Evolutionary conservation across 1,284 basidiomycete species (phyloP).

Genomic region (Lentinus polychrous): DNA sequence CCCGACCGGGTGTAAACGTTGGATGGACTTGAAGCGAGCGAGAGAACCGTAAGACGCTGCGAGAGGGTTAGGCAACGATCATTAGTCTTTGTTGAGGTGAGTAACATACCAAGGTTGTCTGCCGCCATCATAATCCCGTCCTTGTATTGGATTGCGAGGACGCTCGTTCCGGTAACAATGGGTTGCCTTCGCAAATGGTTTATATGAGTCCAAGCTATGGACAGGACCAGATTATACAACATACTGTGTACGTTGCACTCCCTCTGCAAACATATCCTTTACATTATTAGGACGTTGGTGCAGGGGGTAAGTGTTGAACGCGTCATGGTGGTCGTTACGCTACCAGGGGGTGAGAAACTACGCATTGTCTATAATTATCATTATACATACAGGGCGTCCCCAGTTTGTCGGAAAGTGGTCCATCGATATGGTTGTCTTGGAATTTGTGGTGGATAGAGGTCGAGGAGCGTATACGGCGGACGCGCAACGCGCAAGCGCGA

Average conservation of each 20-base stretch:
- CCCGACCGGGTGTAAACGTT: conserved; percentile 83
- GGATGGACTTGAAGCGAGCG: conserved; percentile 93
- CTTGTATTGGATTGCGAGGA: conserved; percentile 91
- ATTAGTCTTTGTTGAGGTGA: background rate
- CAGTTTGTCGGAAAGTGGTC: conserved; percentile 9
- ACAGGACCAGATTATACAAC: conserved; percentile 20
- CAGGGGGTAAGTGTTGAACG: conserved; percentile 69
- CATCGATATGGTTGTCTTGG: background rate
- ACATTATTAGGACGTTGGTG: conserved; percentile 46
- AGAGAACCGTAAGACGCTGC: conserved; percentile 95
- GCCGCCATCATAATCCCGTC: conserved; percentile 99
- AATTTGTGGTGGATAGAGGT: background rate
- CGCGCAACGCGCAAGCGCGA: conserved; percentile 8
- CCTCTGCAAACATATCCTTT: conserved; percentile 53
- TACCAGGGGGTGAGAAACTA: conserved; percentile 21
- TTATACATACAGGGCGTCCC: conserved; percentile 2
- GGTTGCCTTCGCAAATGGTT: conserved; percentile 61
- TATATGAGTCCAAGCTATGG: conserved; percentile 6
- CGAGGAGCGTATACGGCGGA: background rate
- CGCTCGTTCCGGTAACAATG: conserved; percentile 94
- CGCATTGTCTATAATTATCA: background rate
- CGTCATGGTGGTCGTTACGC: conserved; percentile 69
- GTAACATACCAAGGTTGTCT: conserved; percentile 80
- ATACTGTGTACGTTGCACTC: conserved; percentile 73
- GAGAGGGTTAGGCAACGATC: background rate